Evolutionary conservation across 192 early-diverging fungal genomes (phyloP).

Genomic region (Entomortierella lignicola): DNA sequence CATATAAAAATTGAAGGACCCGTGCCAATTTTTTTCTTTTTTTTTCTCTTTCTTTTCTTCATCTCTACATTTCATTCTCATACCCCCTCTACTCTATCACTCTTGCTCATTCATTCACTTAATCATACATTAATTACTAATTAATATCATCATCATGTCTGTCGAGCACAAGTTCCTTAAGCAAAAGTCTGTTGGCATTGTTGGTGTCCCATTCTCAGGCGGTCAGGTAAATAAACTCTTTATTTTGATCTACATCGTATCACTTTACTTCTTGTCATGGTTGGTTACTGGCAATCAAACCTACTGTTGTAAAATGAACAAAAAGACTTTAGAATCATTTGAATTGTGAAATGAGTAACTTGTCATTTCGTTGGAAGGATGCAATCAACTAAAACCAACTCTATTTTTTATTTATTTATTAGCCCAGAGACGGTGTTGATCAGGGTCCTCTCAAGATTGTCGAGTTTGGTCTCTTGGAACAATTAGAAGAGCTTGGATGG

Average conservation of each 20-base stretch:
- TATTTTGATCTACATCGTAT: too few species aligned
- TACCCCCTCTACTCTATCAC: conserved; percentile 11
- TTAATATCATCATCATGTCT: conserved; percentile 18
- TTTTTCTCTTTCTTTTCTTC: neutral
- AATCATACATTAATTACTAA: neutral
- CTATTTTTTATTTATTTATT: neutral
- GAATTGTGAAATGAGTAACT: too few species aligned
- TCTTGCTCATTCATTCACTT: neutral
- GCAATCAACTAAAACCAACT: neutral
- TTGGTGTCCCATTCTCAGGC: conserved; percentile 80
- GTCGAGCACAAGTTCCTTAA: conserved; percentile 68
- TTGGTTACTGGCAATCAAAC: too few species aligned
- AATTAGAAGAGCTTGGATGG: conserved; percentile 87
- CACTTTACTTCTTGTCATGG: too few species aligned
- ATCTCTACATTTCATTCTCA: neutral
- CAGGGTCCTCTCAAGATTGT: conserved; percentile 86
- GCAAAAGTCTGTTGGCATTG: conserved; percentile 73
- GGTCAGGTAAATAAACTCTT: conserved; percentile 63
- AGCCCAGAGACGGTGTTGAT: conserved; percentile 92
- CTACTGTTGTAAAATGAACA: too few species aligned
- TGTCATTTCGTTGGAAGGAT: too few species aligned
- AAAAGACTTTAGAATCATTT: too few species aligned
- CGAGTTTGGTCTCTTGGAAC: conserved; percentile 86
- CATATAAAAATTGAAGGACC: conserved; percentile 9
- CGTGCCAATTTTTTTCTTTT: conserved; percentile 8